These are phyloP conservation scores for Saccharomyces hybrid DNA, from an alignment of 1,139 yeast genomes.

Conservation along the genomic window DNA sequence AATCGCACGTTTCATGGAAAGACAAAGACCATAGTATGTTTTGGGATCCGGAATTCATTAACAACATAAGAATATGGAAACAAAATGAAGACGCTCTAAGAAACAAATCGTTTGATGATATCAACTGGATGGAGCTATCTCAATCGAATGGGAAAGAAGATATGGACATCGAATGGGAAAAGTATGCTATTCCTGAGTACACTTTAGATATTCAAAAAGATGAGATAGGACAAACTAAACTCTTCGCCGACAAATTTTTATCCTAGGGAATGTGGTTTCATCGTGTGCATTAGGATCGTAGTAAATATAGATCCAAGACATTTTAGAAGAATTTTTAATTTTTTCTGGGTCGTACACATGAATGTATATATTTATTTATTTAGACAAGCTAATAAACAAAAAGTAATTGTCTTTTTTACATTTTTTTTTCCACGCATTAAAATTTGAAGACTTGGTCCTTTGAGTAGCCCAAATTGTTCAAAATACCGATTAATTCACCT, in stretches of 20 bases:
- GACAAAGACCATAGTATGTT: constrained; percentile 13
- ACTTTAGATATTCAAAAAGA: constrained; percentile 9
- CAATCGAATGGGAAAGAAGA: neutral
- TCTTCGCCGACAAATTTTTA: constrained; percentile 3
- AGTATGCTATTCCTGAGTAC: constrained; percentile 14
- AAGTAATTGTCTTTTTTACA: neutral
- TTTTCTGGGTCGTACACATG: neutral
- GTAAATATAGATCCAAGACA: neutral
- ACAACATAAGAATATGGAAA: constrained; percentile 35
- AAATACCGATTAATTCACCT: constrained; percentile 85
- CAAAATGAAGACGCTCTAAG: constrained; percentile 4
- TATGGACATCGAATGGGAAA: constrained; percentile 9
- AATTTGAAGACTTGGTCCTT: constrained; percentile 88
- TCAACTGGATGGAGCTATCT: constrained; percentile 6
- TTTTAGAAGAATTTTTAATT: neutral
- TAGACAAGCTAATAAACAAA: neutral
- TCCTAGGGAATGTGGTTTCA: neutral
- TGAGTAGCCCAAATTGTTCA: constrained; percentile 80
- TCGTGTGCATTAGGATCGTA: neutral
- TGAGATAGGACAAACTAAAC: constrained; percentile 12
- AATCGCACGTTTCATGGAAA: constrained; percentile 23
- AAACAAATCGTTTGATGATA: constrained; percentile 1
- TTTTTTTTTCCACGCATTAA: constrained; percentile 32
- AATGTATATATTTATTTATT: neutral
- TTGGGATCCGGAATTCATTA: constrained; percentile 43